Evolutionary conservation across 768 basidiomycete genomes (phyloP).

Genomic region (Naematelia encephala): DNA sequence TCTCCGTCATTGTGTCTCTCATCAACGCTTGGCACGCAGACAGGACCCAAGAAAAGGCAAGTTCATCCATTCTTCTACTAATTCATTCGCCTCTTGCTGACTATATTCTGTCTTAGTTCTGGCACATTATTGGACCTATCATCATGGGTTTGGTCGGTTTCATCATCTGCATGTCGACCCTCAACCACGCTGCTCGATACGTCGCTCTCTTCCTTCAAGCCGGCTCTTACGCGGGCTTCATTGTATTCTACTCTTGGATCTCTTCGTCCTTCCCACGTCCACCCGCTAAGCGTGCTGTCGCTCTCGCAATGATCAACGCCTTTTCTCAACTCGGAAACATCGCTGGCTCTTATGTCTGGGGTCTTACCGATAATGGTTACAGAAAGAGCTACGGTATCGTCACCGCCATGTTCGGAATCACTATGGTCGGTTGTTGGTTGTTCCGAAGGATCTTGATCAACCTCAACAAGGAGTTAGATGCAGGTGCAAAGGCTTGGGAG

Average conservation of each 20-base stretch:
- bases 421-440: constrained; percentile 56
- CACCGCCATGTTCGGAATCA: constrained; percentile 58
- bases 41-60: constrained; percentile 59
- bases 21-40: constrained; percentile 62
- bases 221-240: constrained; percentile 57
- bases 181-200: constrained; percentile 44
- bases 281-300: constrained; percentile 82
- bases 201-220: constrained; percentile 54
- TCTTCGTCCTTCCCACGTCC: constrained; percentile 68
- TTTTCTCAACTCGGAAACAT: constrained; percentile 81
- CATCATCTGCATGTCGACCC: constrained; percentile 49
- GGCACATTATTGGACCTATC: constrained; percentile 58
- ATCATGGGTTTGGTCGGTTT: constrained; percentile 60
- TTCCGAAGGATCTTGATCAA: constrained; percentile 44
- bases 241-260: constrained; percentile 54
- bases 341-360: constrained; percentile 65
- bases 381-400: constrained; percentile 66
- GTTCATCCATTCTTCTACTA: background rate
- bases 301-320: constrained; percentile 74
- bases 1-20: constrained; percentile 57
- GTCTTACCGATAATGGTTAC: constrained; percentile 31
- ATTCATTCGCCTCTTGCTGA: background rate
- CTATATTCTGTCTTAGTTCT: constrained; percentile 51
- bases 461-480: constrained; percentile 50
- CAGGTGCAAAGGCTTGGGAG: constrained; percentile 42